Percentiles rank a stretch among this genome's conserved stretches.
Evolutionary conservation across 257 asterid genomes (phyloP).

Genomic region (Ehretia macrophylla): DNA sequence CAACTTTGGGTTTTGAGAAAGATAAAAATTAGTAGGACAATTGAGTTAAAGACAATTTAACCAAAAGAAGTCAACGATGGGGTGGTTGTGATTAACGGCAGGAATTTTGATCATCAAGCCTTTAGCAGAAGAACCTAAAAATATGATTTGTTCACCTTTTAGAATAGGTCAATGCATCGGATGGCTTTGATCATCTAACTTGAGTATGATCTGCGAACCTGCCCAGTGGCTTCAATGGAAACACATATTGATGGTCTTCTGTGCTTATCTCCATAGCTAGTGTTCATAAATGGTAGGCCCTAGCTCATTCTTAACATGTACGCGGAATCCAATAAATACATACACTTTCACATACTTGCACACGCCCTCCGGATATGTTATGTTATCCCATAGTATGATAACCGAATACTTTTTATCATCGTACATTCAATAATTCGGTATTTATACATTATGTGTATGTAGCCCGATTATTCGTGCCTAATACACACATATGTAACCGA

Average conservation of each 20-base stretch:
- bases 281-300: not conserved
- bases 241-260: not conserved
- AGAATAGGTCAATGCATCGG: not conserved
- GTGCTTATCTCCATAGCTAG: not conserved
- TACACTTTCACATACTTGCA: no score
- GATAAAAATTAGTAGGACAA: not conserved
- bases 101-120: not conserved
- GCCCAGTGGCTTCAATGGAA: no score
- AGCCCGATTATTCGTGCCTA: no score
- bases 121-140: no score
- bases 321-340: not conserved
- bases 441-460: no score
- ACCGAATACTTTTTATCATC: no score
- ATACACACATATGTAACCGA: no score
- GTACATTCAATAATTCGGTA: not conserved
- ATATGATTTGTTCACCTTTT: not conserved
- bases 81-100: slow-evolving; percentile 4
- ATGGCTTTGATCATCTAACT: not conserved
- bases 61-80: slow-evolving; percentile 14
- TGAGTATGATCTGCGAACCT: no score
- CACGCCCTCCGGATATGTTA: not conserved
- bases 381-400: not conserved
- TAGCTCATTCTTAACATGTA: not conserved
- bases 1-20: not conserved
- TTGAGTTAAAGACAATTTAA: not conserved